Evolutionary conservation across 148 eudicot genomes (phyloP), one percentile per base, ranked within the genome.

Genomic region (Tetragonia tetragonoides): DNA sequence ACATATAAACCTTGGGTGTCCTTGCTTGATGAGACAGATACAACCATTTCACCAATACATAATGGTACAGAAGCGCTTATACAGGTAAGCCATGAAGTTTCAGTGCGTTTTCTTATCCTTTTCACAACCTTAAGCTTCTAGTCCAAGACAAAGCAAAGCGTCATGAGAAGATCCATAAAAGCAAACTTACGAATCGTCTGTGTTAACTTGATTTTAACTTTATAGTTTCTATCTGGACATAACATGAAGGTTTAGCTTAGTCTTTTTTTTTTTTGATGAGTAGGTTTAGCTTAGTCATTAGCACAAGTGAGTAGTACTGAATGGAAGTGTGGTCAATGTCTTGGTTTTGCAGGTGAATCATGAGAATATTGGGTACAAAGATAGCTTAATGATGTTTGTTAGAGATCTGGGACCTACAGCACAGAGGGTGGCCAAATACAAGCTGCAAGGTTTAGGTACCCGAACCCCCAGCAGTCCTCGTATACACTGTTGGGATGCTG

Each of bases 331-430:
- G 53, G 20, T 57, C 18, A 2, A 56, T 42, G 59, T 66, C 44
- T 66, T 57, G 59, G 38, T 7, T 38, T 59, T 57, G 80, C 61
- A 93, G 96, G 86, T 80, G 40, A 78, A 82, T 68, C 78, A 82
- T 59, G 81, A 80, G 21, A 84, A 85, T 59, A 53, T 72, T 56
- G 83, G 84, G 53, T 92, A 94, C 85, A 75, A 74, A 40, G 84
- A 90, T 53, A 94, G 98, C 87, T 81, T 94, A 71, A 79, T 88
- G 89, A 54, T 75, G 18, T 94, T 87, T 70, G 90, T 85, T 12
- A 89, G 85, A 78, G 92, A 79, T 78, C 84, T 93, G 77, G 98
- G 98, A 81, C 89, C 89, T 17, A 89, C 84, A 59, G 97, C 97
- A 39, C 89, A 82, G 75, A 85, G 78, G 84, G 77, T 93, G n/a